A percentile compares a stretch with the other conserved stretches of the same genome.
phyloP scores from a whole-genome alignment of 2,329 filamentous ascomycete species.

The Aspergillus cejpii region DNA sequence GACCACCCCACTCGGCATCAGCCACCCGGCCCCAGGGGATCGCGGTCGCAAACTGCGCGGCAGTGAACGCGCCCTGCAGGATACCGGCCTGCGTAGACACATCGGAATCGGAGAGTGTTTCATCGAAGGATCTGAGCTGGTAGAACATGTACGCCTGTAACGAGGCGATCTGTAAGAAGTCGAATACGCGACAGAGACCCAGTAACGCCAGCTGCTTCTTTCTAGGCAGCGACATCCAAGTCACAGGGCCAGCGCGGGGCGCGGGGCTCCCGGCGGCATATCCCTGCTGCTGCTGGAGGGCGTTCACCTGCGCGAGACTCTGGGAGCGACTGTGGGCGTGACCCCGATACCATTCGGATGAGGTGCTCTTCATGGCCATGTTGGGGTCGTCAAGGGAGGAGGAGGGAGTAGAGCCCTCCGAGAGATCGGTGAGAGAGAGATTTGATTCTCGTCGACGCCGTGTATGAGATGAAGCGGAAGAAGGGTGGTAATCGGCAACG shows the following conservation, averaged over 20 bases:
- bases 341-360: conserved; percentile 24
- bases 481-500: conserved; percentile 9
- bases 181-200: conserved; percentile 37
- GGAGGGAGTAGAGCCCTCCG: conserved; percentile 25
- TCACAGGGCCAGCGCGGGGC: conserved; percentile 25
- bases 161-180: conserved; percentile 38
- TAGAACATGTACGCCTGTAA: conserved; percentile 70
- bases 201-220: conserved; percentile 35
- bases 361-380: conserved; percentile 29
- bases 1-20: conserved; percentile 57
- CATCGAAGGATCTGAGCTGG: conserved; percentile 69
- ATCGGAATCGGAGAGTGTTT: conserved; percentile 48
- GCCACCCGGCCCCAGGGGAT: conserved; percentile 70
- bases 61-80: conserved; percentile 69
- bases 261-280: conserved; percentile 10
- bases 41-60: conserved; percentile 71
- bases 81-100: conserved; percentile 71
- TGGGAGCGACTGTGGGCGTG: conserved; percentile 30
- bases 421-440: conserved; percentile 27
- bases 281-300: conserved; percentile 18
- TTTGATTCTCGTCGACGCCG: conserved; percentile 32
- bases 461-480: conserved; percentile 13
- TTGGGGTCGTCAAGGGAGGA: conserved; percentile 17
- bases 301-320: conserved; percentile 17
- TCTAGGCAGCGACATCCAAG: conserved; percentile 37